Evolutionary conservation across 2,329 filamentous ascomycete species (phyloP), one percentile per base, ranked within the genome.

Genomic region (Penicillium sumatraense): DNA sequence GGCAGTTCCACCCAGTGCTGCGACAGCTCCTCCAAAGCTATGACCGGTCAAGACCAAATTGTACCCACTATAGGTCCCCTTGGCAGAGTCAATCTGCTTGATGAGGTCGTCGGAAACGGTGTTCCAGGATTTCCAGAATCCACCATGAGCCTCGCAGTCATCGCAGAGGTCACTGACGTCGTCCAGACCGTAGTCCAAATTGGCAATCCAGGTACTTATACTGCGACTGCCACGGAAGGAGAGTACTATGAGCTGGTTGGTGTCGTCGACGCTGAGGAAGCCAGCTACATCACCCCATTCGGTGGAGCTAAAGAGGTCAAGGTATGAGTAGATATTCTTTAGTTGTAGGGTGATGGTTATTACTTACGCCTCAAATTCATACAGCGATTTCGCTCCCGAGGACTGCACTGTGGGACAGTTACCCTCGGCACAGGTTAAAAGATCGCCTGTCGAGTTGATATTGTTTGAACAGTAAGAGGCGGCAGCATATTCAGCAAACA

Each of bases 401-500:
- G 72, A 64, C 65, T 83, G 71, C 3, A 84, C 80, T 0, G 68
- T 61, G 1, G 79, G 75, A 60, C 82, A 84, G 58, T 79, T 81
- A 1, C 73, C 76, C 8, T 72, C 65, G 0, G 68, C 59, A 59
- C 82, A 84, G 8, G 70, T 71, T 40, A 83, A 47, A 49, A 75
- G 75, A 9, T 75, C 74, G 38, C 72, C 73, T 2, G 76, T 56
- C 24, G 74, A 74, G 52, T 80, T 69, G 66, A 80, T 76, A 66
- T 84, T 83, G 35, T 59, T 66, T 2, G 73, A 62, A 64, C 82
- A 84, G 66, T 84, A 84, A 18, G 81, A 73, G 3, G 82, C 81
- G 2, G 80, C 81, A 2, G 81, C 75, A 64, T 81, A 84, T 55
- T 84, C 77, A 36, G 78, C 76, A 65, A 79, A 81, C 58, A 82